Evolutionary conservation across 164 flowering plant species (phyloP), one percentile per base, ranked within the genome.

Genomic region (Magnolia changhungtana): DNA sequence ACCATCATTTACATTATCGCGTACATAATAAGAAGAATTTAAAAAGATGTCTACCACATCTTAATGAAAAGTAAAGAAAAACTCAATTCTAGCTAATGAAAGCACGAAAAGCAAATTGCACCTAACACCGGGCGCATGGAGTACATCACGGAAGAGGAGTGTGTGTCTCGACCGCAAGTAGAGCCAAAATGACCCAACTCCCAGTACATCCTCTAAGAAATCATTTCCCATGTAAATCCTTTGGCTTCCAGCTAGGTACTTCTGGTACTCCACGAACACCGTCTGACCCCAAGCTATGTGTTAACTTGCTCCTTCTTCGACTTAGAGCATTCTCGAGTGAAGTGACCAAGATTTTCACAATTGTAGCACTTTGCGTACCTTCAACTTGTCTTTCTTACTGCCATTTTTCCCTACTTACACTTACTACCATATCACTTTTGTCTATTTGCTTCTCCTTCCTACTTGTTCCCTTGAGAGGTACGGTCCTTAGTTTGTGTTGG

Each of bases 301-400:
- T 10, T 27, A 24, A 0, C 64, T 80, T 49, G 70, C 76, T 76
- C 69, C 65, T 37, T 37, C 45, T 80, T 77, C 2, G 37, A 2
- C 72, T 76, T 37, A 67, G 64, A 58, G 18, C 76, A 76, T 7
- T 70, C 72, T 61, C 61, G 68, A 70, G 72, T 50, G 5, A 80
- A 74, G 29, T 80, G 67, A 21, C 63, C 72, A 2, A 11, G 2
- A 1, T 77, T 70, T 0, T 21, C 67, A 23, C 59, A 73, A 16
- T 73, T 80, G 51, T n/a, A 77, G 24, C 72, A 76, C 2, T 9
- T 68, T 29, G 51, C 27, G 27, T 24, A 24, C 13, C 1, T 71
- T 64, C 5, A 4, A 37, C n/a, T 49, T 71, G 45, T 77, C 63
- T 27, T 72, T 77, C 51, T 21, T 58, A 10, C 61, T 20, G 20